Evolutionary conservation across 1,284 basidiomycete genomes (phyloP).

Genomic region (Athelia psychrophila): DNA sequence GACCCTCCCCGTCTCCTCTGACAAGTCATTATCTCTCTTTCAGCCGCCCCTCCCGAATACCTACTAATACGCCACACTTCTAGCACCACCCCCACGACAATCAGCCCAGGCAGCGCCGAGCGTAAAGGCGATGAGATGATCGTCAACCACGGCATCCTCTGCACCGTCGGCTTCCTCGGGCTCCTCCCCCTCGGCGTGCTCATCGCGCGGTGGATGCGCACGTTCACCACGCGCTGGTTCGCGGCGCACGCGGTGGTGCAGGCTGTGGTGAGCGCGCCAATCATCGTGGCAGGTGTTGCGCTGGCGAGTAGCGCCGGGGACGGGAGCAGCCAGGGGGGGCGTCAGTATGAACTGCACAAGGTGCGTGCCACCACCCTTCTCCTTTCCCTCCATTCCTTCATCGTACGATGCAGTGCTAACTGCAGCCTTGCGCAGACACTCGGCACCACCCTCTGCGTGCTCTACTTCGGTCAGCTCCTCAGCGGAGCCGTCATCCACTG

Average conservation of each 20-base stretch:
- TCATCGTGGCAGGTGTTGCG: constrained; percentile 47
- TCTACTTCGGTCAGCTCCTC: constrained; percentile 57
- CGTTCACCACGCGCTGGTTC: constrained; percentile 55
- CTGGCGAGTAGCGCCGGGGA: constrained; percentile 48
- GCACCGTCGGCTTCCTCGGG: constrained; percentile 52
- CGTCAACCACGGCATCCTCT: constrained; percentile 53
- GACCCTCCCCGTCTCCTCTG: constrained; percentile 34
- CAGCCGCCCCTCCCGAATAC: constrained; percentile 9
- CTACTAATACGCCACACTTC: too few species aligned
- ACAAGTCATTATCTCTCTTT: constrained; percentile 38
- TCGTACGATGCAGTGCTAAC: too few species aligned
- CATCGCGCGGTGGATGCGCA: constrained; percentile 55
- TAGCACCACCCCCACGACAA: constrained; percentile 12
- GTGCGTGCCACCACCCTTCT: too few species aligned
- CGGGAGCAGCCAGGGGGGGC: constrained; percentile 25
- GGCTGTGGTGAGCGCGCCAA: constrained; percentile 43
- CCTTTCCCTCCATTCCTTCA: too few species aligned
- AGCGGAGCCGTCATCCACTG: constrained; percentile 62
- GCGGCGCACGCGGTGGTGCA: constrained; percentile 49
- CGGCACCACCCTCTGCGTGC: constrained; percentile 55
- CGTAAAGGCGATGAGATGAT: constrained; percentile 43
- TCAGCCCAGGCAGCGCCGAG: constrained; percentile 29
- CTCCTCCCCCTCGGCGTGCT: constrained; percentile 58
- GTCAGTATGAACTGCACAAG: constrained; percentile 48
- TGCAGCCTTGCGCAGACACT: constrained; percentile 33